A percentile compares a stretch with the other conserved stretches of the same genome.
These are phyloP conservation scores for Paramecium sonneborni DNA, from an alignment of 73 alveolate species.

Conservation along the genomic window DNA sequence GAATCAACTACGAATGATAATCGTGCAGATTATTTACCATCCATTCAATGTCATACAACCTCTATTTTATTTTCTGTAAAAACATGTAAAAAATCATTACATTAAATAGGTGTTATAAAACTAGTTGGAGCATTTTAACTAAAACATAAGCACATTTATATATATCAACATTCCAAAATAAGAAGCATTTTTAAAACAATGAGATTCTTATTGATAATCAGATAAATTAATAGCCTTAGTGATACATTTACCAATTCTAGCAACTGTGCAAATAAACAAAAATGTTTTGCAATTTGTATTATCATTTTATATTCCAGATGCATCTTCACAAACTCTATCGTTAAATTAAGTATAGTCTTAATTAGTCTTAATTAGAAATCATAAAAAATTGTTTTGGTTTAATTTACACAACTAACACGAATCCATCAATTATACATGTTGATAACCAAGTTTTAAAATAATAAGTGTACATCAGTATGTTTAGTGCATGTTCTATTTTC, in stretches of 20 bases:
- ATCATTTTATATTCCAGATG: background rate
- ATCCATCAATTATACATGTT: slow-evolving; percentile 24
- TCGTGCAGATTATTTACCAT: background rate
- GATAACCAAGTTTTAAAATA: background rate
- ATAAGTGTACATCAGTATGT: background rate
- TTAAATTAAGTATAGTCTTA: slow-evolving; percentile 30
- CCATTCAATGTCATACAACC: slow-evolving; percentile 25
- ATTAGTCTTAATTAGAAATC: background rate
- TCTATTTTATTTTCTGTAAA: background rate
- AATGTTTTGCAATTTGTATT: background rate
- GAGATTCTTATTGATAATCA: background rate
- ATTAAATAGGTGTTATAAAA: background rate
- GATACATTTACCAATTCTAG: background rate
- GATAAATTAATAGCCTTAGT: background rate
- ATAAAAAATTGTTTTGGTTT: background rate
- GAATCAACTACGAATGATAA: background rate
- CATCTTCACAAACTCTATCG: slow-evolving; percentile 26
- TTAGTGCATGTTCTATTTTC: background rate
- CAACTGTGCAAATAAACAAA: background rate
- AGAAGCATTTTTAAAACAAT: background rate
- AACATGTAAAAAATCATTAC: background rate
- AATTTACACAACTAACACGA: background rate
- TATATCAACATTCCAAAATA: slow-evolving; percentile 29
- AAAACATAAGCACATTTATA: slow-evolving; percentile 5
- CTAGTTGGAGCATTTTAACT: slow-evolving; percentile 38